These are phyloP conservation scores for Aspergillus floridensis DNA, from an alignment of 2,329 filamentous ascomycete genomes.

Conservation along the genomic window DNA sequence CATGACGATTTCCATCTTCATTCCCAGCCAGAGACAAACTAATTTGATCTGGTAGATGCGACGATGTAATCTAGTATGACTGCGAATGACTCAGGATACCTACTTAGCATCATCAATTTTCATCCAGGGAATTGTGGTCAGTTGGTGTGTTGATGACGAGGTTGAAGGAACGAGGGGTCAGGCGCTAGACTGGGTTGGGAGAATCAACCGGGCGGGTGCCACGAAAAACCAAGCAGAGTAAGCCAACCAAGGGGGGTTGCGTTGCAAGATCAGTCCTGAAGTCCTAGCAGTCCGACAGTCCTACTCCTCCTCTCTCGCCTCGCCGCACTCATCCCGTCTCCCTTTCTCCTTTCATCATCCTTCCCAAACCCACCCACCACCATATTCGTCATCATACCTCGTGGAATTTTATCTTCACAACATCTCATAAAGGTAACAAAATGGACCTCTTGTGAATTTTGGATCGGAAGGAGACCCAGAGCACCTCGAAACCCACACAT, in stretches of 20 bases:
- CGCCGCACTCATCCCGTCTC: background rate
- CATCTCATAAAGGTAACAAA: constrained; percentile 11
- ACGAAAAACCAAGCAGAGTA: background rate
- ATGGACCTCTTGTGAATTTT: constrained; percentile 10
- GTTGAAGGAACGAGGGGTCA: background rate
- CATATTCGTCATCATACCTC: constrained; percentile 3
- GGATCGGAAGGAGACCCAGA: background rate
- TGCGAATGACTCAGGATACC: background rate
- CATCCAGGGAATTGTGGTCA: background rate
- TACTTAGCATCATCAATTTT: background rate
- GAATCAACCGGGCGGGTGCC: background rate
- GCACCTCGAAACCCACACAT: constrained; percentile 7
- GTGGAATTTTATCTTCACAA: constrained; percentile 1
- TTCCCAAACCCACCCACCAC: background rate
- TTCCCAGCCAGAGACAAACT: background rate
- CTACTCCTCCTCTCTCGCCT: background rate
- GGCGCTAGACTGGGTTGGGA: background rate
- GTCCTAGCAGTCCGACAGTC: no score
- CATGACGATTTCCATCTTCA: background rate
- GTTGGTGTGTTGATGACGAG: background rate
- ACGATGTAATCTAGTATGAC: background rate
- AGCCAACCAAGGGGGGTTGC: background rate
- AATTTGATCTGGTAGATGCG: background rate
- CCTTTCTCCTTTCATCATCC: background rate
- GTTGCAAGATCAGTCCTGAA: background rate